phyloP scores from a whole-genome alignment of 225 moss, liverwort and hornwort genomes.

The Rhytidiadelphus loreus region DNA sequence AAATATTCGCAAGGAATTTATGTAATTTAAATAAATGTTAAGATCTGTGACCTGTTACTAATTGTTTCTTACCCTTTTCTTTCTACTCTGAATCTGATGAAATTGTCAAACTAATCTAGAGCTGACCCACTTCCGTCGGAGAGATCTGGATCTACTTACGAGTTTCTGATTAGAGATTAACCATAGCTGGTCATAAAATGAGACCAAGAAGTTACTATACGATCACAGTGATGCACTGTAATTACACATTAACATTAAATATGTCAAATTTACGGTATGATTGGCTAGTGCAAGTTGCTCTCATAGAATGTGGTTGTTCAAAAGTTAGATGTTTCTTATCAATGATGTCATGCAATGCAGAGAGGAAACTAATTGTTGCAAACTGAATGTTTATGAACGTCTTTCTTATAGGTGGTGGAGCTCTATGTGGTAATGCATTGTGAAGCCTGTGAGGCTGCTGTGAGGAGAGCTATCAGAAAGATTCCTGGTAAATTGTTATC shows the following conservation, averaged over 20 bases:
- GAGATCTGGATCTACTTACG: neutral
- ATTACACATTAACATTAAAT: too few species aligned
- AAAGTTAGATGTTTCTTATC: neutral
- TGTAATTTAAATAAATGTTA: neutral
- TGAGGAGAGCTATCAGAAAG: conserved; percentile 31
- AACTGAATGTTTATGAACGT: neutral
- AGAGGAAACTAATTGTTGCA: neutral
- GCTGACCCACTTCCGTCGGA: neutral
- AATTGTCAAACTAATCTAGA: neutral
- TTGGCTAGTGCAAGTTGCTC: neutral
- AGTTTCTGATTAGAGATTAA: neutral
- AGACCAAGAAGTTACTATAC: neutral
- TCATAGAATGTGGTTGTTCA: neutral
- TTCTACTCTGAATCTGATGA: neutral
- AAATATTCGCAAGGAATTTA: neutral
- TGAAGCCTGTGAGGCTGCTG: conserved; percentile 42
- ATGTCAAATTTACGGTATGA: neutral
- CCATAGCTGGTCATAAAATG: neutral
- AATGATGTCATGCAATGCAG: neutral
- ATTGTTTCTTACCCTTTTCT: neutral
- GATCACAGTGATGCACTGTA: neutral
- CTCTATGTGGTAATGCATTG: conserved; percentile 43
- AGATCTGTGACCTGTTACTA: neutral
- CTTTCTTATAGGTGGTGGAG: conserved; percentile 31
- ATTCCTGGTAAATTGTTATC: conserved; percentile 21